A percentile compares a stretch with the other conserved stretches of the same genome.
Evolutionary conservation across 345 rosid species (phyloP).

Genomic region (Punica granatum): DNA sequence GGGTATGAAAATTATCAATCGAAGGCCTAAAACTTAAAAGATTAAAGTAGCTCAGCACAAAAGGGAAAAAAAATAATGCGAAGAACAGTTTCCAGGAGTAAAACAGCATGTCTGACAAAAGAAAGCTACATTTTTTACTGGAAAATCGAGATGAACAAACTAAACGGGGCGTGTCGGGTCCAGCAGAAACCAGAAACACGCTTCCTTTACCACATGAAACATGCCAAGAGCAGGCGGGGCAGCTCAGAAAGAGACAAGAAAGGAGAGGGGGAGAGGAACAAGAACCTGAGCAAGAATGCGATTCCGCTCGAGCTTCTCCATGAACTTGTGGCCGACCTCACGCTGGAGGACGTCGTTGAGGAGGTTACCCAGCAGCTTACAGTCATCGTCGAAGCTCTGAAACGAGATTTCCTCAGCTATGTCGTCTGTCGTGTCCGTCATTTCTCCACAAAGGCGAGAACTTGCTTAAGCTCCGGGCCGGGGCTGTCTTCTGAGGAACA

Average conservation of each 20-base stretch:
- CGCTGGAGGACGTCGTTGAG: slow-evolving; percentile 78
- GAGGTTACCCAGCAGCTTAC: slow-evolving; percentile 80
- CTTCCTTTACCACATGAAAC: background rate
- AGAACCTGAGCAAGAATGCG: slow-evolving; percentile 77
- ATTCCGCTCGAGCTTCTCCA: slow-evolving; percentile 67
- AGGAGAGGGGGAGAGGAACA: background rate
- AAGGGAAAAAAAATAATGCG: no score
- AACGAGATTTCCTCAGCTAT: slow-evolving; percentile 90
- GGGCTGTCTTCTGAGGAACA: no score
- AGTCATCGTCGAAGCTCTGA: slow-evolving; percentile 89
- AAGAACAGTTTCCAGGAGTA: background rate
- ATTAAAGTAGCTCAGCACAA: no score
- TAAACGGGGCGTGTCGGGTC: no score
- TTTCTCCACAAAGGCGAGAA: slow-evolving; percentile 9
- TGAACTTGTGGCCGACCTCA: slow-evolving; percentile 56
- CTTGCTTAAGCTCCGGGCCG: background rate
- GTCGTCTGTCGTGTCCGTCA: slow-evolving; percentile 97
- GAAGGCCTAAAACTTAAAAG: background rate
- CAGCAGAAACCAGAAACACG: background rate
- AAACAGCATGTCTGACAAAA: background rate
- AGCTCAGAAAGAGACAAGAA: background rate
- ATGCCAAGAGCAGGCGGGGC: background rate
- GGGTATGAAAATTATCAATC: background rate
- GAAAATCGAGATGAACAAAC: no score
- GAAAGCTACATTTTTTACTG: background rate